phyloP scores from a whole-genome alignment of 2,329 filamentous ascomycete species.

The Massarina eburnea region DNA sequence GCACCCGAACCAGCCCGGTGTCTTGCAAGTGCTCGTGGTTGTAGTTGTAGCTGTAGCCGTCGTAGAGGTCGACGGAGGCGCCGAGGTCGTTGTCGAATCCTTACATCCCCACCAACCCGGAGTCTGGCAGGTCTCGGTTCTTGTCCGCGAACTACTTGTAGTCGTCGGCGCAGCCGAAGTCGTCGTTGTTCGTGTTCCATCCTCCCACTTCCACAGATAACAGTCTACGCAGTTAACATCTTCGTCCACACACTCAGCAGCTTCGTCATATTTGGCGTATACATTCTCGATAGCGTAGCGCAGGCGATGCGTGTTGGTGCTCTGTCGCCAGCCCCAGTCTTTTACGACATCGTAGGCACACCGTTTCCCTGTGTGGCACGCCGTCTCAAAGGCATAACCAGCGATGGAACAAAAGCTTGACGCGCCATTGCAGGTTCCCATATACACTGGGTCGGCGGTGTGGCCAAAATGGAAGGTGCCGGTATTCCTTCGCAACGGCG shows the following conservation, averaged over 20 bases:
- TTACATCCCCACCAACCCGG: conserved; percentile 43
- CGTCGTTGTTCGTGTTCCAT: conserved; percentile 34
- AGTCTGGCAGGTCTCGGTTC: conserved; percentile 41
- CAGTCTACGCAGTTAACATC: conserved; percentile 40
- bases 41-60: conserved; percentile 22
- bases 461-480: conserved; percentile 41
- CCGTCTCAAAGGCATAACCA: conserved; percentile 39
- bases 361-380: conserved; percentile 39
- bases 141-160: conserved; percentile 29
- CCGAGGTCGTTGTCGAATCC: conserved; percentile 36
- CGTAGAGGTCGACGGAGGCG: conserved; percentile 25
- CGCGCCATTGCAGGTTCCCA: conserved; percentile 39
- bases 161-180: conserved; percentile 17
- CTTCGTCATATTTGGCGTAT: conserved; percentile 36
- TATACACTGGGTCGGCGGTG: conserved; percentile 40
- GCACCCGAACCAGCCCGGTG: conserved; percentile 42
- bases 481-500: conserved; percentile 35
- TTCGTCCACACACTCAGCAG: conserved; percentile 36
- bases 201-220: conserved; percentile 40
- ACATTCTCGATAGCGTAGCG: conserved; percentile 40
- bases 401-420: conserved; percentile 41
- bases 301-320: conserved; percentile 34
- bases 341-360: conserved; percentile 42
- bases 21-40: conserved; percentile 36
- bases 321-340: conserved; percentile 41